Evolutionary conservation across 768 basidiomycete genomes (phyloP), one percentile per base, ranked within the genome.

Genomic region (Baorangia bicolor): DNA sequence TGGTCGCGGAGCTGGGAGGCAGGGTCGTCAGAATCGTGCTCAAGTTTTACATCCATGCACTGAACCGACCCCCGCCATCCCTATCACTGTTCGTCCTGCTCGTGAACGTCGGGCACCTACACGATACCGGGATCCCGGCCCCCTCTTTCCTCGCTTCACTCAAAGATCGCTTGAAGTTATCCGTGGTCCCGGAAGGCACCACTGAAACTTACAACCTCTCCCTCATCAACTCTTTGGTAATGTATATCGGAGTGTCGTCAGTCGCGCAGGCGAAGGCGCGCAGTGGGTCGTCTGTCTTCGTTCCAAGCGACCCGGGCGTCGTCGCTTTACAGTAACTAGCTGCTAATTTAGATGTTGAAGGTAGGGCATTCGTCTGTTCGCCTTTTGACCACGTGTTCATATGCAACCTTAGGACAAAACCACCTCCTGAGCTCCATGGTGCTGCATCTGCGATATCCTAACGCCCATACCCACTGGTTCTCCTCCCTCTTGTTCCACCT

Each of bases 391-490:
- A 42, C 5, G 7, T 48, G 10, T 3, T 64, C 12, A 64, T 46
- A 38, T 23, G 5, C 20, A 38, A 43, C 48, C 35, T 2, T 62
- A 98, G 96, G 94, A 60, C 94, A 97, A 85, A 93, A 98, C 75
- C 90, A 94, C 73, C 80, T 98, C 61, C 76, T 98, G 62, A 92
- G 87, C 63, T 86, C 95, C n/a, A 87, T 96, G 71, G 90, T 93
- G 41, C 83, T 94, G 63, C 96, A 98, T 70, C 78, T 99, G 60
- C 92, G 97, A 65, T 98, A 96, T 80, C 96, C 97, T 31, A 97
- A 95, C 66, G 92, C 95, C 11, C 97, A 99, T 79, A 99, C 96
- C 47, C 90, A 93, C 72, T 99, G 95, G 94, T 98, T 96, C 81
- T 92, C 89, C 70, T 90, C 87, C 42, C 81, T 98, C 60, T 77